Evolutionary conservation across 805 yeast species (phyloP), one percentile per base, ranked within the genome.

Genomic region (Sugiyamaella americana): DNA sequence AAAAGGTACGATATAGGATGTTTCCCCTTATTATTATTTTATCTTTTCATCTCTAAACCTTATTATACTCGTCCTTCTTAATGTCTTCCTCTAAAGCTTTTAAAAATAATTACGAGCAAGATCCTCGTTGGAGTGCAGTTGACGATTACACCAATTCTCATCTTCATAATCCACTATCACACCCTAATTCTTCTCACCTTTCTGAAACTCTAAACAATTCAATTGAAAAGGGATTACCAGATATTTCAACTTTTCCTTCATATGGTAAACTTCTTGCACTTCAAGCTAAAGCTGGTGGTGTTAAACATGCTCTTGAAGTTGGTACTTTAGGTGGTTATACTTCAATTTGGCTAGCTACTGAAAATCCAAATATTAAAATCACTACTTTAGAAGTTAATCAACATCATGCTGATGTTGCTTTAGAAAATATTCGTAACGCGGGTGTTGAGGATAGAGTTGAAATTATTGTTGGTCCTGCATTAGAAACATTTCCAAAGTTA

Each of bases 251-350:
- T 4, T 50, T 48, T 13, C 36, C 46, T 3, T 35, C 48, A 17
- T 43, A 41, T 20, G 53, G 53, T 4, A 50, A 50, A 37, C 36
- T 47, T 19, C 43, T 50, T 4, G 37, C 40, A 19, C 20, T 50
- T 11, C 36, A 41, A 5, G 51, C 47, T n/a, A 21, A 23, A 20
- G 24, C 41, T 22, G 41, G 36, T 21, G 48, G 48, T n/a, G 53
- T 48, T 3, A 37, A 43, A 19, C 21, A 40, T 6, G 47, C 41
- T 5, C 51, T 50, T 3, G 53, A 50, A 21, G 19, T 50, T 13
- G 53, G 53, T 10, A 48, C 51, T 13, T 47, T 48, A 5, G 51
- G 51, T 3, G 56, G 54, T 17, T 52, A 41, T 36, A 42, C 50
- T 11, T 37, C 54, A 11, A 48, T 51, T 13, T 22, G 38, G 32